phyloP scores from a whole-genome alignment of 2,329 filamentous ascomycete genomes.

The Penicillium frequentans region DNA sequence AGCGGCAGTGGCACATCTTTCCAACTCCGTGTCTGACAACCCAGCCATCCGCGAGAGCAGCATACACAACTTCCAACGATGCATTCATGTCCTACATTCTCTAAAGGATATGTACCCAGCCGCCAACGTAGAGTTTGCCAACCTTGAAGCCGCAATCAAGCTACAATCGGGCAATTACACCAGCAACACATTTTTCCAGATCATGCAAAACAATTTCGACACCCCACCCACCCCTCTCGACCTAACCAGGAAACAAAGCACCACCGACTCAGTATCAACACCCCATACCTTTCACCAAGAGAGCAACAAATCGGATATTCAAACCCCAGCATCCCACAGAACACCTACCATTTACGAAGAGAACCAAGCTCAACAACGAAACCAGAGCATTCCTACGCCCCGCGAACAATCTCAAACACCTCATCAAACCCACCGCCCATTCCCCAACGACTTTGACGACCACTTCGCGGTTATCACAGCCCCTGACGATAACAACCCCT shows the following conservation, averaged over 20 bases:
- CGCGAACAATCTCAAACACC: neutral
- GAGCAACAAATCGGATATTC: neutral
- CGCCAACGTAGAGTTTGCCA: conserved; percentile 67
- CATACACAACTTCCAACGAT: conserved; percentile 75
- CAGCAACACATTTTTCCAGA: conserved; percentile 30
- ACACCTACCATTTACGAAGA: neutral
- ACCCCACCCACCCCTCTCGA: conserved; percentile 7
- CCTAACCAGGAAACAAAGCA: conserved; percentile 13
- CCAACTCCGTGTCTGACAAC: conserved; percentile 78
- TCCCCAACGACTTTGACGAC: conserved; percentile 27
- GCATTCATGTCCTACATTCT: conserved; percentile 80
- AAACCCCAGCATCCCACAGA: neutral
- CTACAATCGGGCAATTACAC: conserved; percentile 27
- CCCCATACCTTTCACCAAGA: conserved; percentile 5
- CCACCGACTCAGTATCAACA: conserved; percentile 10
- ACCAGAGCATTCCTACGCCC: neutral
- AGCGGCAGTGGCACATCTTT: conserved; percentile 83
- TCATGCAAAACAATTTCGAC: conserved; percentile 33
- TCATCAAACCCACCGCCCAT: conserved; percentile 13
- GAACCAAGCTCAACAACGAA: conserved; percentile 6
- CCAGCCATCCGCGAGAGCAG: conserved; percentile 68
- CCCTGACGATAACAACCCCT: conserved; percentile 13
- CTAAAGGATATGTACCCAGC: conserved; percentile 82
- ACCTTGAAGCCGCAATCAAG: conserved; percentile 36
- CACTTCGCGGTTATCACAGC: conserved; percentile 15